Conservation (phyloP, 1,139 yeast genomes). For the Yamadazyma triangularis region DNA sequence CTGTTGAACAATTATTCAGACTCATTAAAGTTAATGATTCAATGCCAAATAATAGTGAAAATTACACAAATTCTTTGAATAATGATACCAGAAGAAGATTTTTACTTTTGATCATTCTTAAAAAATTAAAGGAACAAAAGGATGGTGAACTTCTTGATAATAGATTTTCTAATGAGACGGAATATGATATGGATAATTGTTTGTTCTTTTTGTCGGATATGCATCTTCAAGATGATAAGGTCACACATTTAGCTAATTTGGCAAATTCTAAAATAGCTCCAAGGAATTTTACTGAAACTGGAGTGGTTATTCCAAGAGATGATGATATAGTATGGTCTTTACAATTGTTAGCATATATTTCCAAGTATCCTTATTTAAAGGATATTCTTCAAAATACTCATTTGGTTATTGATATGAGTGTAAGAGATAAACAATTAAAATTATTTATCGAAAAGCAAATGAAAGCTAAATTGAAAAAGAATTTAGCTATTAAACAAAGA, state of each 20-base stretch:
- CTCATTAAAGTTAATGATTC: constrained; percentile 18
- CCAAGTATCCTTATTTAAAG: constrained; percentile 82
- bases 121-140: constrained; percentile 36
- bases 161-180: constrained; percentile 26
- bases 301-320: constrained; percentile 79
- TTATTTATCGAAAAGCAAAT: constrained; percentile 35
- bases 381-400: constrained; percentile 71
- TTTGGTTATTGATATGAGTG: constrained; percentile 51
- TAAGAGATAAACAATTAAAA: constrained; percentile 41
- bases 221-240: constrained; percentile 36
- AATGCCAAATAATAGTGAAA: not conserved
- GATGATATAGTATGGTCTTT: constrained; percentile 94
- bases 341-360: constrained; percentile 86
- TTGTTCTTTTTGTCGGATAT: constrained; percentile 40
- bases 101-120: constrained; percentile 32
- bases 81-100: constrained; percentile 35
- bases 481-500: constrained; percentile 25
- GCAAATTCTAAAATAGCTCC: constrained; percentile 41
- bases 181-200: constrained; percentile 42
- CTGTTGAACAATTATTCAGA: constrained; percentile 36
- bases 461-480: constrained; percentile 29
- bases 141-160: constrained; percentile 34
- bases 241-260: constrained; percentile 14
- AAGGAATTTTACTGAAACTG: constrained; percentile 62
- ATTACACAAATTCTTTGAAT: constrained; percentile 11